A percentile compares a stretch with the other conserved stretches of the same genome.
Conservation (phyloP, 2,329 filamentous ascomycete genomes). For the Dendryphion nanum region DNA sequence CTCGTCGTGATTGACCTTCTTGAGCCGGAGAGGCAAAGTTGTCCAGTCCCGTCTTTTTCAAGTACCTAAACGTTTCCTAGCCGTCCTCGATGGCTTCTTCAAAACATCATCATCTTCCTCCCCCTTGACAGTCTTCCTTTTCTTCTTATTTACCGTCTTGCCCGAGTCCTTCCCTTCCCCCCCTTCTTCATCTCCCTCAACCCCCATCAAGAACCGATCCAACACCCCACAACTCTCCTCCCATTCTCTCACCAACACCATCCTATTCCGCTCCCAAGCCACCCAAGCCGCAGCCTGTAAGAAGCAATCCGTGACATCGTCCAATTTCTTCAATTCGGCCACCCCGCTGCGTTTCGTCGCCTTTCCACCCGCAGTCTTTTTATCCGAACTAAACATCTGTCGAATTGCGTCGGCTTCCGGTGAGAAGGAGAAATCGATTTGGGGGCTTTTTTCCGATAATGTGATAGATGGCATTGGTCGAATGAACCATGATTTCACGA, state of each 20-base stretch:
- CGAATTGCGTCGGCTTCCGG: slow-evolving; percentile 38
- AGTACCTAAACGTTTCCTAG: no score
- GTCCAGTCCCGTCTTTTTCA: no score
- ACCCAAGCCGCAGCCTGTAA: slow-evolving; percentile 76
- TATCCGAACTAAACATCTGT: slow-evolving; percentile 20
- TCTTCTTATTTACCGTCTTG: neutral
- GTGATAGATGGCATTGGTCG: neutral
- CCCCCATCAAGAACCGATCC: neutral
- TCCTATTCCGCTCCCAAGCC: slow-evolving; percentile 66
- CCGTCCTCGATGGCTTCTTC: no score
- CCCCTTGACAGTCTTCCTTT: neutral
- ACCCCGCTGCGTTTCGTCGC: neutral
- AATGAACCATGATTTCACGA: slow-evolving; percentile 52
- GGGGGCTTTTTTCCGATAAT: slow-evolving; percentile 9
- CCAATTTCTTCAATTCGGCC: slow-evolving; percentile 58
- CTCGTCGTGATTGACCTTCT: no score
- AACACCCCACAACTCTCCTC: neutral
- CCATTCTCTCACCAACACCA: neutral
- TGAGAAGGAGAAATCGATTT: slow-evolving; percentile 24
- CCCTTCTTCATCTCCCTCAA: neutral
- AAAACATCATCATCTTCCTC: neutral
- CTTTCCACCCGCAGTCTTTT: neutral
- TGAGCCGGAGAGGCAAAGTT: no score
- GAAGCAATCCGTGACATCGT: slow-evolving; percentile 78
- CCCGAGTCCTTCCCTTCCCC: neutral